Evolutionary conservation across 495 filamentous ascomycete genomes (phyloP).

Genomic region (Tricharina praecox): DNA sequence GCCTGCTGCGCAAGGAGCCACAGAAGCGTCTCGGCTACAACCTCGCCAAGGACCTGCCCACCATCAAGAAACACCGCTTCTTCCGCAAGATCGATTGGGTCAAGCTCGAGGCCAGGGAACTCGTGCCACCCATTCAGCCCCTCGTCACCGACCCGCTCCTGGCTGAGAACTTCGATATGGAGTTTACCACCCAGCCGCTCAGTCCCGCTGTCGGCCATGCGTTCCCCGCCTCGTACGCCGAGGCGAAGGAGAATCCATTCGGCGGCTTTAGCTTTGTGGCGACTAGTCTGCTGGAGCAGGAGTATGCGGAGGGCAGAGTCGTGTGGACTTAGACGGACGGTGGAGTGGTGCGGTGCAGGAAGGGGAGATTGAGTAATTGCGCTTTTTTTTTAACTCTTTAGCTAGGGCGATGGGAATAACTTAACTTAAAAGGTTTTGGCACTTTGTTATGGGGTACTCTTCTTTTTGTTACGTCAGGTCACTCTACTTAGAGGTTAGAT

Average conservation of each 20-base stretch:
- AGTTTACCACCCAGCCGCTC: conserved; percentile 72
- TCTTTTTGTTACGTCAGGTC: no score
- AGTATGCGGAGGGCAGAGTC: conserved; percentile 5
- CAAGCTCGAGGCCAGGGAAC: conserved; percentile 55
- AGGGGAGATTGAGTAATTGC: no score
- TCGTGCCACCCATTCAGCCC: conserved; percentile 74
- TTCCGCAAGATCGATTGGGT: conserved; percentile 94
- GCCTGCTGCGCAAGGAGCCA: conserved; percentile 79
- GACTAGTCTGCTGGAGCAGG: conserved; percentile 48
- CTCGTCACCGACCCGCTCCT: conserved; percentile 86
- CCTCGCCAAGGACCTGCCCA: conserved; percentile 71
- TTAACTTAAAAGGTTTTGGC: no score
- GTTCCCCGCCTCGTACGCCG: not conserved
- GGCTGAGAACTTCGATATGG: conserved; percentile 80
- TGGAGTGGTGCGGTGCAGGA: no score
- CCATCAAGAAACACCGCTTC: conserved; percentile 85
- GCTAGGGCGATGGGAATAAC: no score
- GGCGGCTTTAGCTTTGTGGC: conserved; percentile 95
- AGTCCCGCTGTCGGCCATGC: conserved; percentile 45
- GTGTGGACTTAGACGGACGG: no score
- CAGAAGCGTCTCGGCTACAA: conserved; percentile 69
- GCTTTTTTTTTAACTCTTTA: no score
- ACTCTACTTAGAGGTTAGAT: no score
- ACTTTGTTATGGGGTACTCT: no score
- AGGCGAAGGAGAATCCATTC: conserved; percentile 54